Conservation (phyloP, 768 basidiomycete species). For the Boletus pseudo-olivaceus region DNA sequence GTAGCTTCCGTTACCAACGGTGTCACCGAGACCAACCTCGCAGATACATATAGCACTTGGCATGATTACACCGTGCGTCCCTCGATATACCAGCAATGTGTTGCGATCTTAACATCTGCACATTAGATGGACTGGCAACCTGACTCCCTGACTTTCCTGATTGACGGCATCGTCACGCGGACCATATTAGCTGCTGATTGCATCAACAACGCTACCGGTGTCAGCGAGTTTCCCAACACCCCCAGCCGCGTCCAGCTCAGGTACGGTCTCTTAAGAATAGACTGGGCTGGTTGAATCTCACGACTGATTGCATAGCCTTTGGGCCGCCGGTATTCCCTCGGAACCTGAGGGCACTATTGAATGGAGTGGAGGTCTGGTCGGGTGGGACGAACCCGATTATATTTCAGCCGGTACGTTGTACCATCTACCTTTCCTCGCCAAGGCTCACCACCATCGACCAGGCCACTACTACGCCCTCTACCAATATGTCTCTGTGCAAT, state of each 20-base stretch:
- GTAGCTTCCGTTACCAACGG: slow-evolving; percentile 50
- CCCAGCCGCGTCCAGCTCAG: slow-evolving; percentile 80
- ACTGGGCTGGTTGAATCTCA: background rate
- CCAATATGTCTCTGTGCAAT: slow-evolving; percentile 60
- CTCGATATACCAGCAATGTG: background rate
- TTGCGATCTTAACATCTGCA: background rate
- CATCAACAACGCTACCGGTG: slow-evolving; percentile 46
- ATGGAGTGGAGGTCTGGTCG: slow-evolving; percentile 82
- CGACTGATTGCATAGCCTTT: slow-evolving; percentile 42
- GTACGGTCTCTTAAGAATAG: slow-evolving; percentile 33
- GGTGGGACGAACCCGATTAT: slow-evolving; percentile 82
- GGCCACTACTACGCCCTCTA: slow-evolving; percentile 72
- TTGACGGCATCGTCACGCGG: slow-evolving; percentile 72
- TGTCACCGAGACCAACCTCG: slow-evolving; percentile 41
- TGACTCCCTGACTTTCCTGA: slow-evolving; percentile 56
- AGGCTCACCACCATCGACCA: slow-evolving; percentile 13
- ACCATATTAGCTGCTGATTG: slow-evolving; percentile 61
- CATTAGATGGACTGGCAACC: slow-evolving; percentile 78
- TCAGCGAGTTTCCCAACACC: slow-evolving; percentile 67
- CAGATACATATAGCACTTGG: slow-evolving; percentile 67
- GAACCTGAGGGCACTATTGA: slow-evolving; percentile 64
- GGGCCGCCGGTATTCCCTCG: slow-evolving; percentile 74
- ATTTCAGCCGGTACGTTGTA: slow-evolving; percentile 47
- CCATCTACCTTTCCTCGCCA: background rate
- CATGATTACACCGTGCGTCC: slow-evolving; percentile 69